Conservation (phyloP, 441 rosid species). For the Erodium chrysanthum region DNA sequence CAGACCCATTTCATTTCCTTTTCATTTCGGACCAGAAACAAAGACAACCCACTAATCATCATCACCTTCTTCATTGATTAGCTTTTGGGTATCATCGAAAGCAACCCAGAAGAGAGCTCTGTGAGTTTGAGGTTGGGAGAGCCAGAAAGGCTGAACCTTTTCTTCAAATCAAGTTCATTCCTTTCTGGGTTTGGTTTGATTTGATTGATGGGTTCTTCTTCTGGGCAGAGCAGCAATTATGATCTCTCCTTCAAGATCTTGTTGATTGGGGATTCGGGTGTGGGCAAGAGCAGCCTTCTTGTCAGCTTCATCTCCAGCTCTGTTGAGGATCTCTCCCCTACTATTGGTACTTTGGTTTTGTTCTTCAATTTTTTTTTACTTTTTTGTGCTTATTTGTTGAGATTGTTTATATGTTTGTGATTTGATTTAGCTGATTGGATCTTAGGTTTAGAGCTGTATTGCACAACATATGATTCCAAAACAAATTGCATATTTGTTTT, state of each 20-base stretch:
- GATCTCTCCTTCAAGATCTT: slow-evolving; percentile 60
- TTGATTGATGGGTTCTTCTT: slow-evolving; percentile 44
- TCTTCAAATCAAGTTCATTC: neutral
- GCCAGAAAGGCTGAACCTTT: neutral
- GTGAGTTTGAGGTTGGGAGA: slow-evolving; percentile 1
- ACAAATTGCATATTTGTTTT: neutral
- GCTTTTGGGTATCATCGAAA: neutral
- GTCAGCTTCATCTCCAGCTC: slow-evolving; percentile 46
- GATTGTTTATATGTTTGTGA: neutral
- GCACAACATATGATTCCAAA: neutral
- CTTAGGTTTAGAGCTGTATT: neutral
- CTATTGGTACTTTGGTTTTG: slow-evolving; percentile 43
- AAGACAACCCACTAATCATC: slow-evolving; percentile 14
- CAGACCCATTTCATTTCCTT: slow-evolving; percentile 15
- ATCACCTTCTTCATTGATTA: slow-evolving; percentile 12
- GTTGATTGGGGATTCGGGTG: slow-evolving; percentile 56
- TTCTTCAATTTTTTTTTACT: neutral
- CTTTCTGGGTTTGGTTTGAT: neutral
- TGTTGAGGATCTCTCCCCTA: slow-evolving; percentile 40
- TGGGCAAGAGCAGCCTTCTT: slow-evolving; percentile 62
- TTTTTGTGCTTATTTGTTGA: neutral
- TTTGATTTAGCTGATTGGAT: neutral
- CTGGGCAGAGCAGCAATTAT: slow-evolving; percentile 36
- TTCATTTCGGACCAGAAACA: slow-evolving; percentile 7
- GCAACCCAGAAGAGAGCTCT: slow-evolving; percentile 8